Conservation (phyloP, 1,284 basidiomycete species). For the Leccinum solheimii region DNA sequence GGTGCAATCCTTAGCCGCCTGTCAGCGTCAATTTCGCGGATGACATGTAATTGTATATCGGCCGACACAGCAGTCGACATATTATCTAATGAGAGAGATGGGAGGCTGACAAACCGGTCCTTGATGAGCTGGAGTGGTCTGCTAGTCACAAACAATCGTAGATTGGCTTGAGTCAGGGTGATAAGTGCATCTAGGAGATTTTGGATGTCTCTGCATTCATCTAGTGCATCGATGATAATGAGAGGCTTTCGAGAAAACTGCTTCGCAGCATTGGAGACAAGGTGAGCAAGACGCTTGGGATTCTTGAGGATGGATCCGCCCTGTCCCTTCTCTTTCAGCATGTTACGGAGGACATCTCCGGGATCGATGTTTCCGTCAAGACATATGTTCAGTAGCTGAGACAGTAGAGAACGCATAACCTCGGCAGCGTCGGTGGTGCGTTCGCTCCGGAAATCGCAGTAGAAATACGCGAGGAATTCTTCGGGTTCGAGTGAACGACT, state of each 20-base stretch:
- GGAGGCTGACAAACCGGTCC: not conserved
- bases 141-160: not conserved
- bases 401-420: not conserved
- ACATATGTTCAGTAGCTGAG: not conserved
- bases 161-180: not conserved
- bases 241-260: not conserved
- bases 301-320: not conserved
- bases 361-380: not conserved
- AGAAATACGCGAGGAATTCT: not conserved
- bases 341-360: not conserved
- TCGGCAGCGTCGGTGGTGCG: not conserved
- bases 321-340: not conserved
- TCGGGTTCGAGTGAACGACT: not conserved
- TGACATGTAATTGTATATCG: not conserved
- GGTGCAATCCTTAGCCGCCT: not conserved
- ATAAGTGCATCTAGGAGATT: not conserved
- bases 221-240: not conserved
- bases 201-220: not conserved
- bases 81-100: not conserved
- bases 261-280: not conserved
- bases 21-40: not conserved
- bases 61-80: not conserved
- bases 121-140: not conserved
- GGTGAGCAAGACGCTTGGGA: not conserved
- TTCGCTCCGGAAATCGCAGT: slow-evolving; percentile 1